phyloP scores from a whole-genome alignment of 306 rosid genomes.

The Sicyos edulis region DNA sequence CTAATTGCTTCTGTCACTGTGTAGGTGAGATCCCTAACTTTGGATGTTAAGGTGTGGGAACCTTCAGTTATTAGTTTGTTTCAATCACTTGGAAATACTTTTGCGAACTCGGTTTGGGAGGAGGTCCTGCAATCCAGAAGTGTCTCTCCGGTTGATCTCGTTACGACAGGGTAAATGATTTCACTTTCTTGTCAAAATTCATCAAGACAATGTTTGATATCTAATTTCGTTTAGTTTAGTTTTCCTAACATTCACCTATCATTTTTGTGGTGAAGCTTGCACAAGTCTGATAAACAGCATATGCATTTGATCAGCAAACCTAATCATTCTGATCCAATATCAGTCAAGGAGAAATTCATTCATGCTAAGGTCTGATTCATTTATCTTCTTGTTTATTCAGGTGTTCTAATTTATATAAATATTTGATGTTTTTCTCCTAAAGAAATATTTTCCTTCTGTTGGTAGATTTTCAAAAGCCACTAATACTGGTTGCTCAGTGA shows the following conservation, averaged over 20 bases:
- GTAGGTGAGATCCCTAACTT: constrained; percentile 95
- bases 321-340: constrained; percentile 67
- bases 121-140: constrained; percentile 88
- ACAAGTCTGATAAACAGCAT: constrained; percentile 64
- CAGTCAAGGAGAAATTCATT: constrained; percentile 95
- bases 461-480: neutral
- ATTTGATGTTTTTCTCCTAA: neutral
- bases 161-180: constrained; percentile 71
- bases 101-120: constrained; percentile 99
- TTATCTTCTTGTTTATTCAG: neutral
- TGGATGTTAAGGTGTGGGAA: constrained; percentile 99
- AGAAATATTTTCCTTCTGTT: neutral
- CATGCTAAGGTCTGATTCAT: constrained; percentile 75
- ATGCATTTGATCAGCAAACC: constrained; percentile 67
- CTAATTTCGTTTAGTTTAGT: constrained; percentile 20
- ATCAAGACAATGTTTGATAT: neutral
- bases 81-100: constrained; percentile 93
- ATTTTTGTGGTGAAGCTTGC: constrained; percentile 51
- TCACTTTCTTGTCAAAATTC: constrained; percentile 21
- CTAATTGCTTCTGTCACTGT: neutral
- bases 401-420: neutral
- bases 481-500: neutral
- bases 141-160: constrained; percentile 69
- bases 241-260: constrained; percentile 30
- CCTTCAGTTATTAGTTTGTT: constrained; percentile 90